A percentile compares a stretch with the other conserved stretches of the same genome.
phyloP scores from a whole-genome alignment of 1,284 basidiomycete genomes.

The Trichosporon faecale region DNA sequence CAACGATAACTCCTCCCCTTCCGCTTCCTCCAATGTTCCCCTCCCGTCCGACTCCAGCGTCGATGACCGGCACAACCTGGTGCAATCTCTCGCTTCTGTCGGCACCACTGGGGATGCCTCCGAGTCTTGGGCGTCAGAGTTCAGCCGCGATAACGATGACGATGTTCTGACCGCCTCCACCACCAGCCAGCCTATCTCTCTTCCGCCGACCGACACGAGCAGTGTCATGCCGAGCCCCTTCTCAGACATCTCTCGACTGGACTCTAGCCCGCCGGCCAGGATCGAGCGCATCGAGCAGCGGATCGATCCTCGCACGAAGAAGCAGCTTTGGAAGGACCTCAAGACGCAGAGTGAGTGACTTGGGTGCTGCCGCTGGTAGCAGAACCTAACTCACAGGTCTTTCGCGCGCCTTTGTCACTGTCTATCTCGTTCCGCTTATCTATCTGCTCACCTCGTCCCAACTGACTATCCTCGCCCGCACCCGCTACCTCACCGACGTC shows the following conservation, averaged over 20 bases:
- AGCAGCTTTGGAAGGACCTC: slow-evolving; percentile 51
- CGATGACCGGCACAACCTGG: background rate
- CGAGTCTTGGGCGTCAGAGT: slow-evolving; percentile 42
- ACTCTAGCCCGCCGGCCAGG: slow-evolving; percentile 25
- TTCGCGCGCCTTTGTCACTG: slow-evolving; percentile 46
- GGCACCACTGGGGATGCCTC: slow-evolving; percentile 11
- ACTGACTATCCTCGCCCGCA: slow-evolving; percentile 45
- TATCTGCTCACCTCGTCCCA: slow-evolving; percentile 50
- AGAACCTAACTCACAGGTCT: slow-evolving; percentile 32
- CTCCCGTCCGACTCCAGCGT: background rate
- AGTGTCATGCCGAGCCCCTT: slow-evolving; percentile 39
- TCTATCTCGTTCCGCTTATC: slow-evolving; percentile 48
- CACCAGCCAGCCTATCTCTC: slow-evolving; percentile 44
- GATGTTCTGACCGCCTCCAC: slow-evolving; percentile 35
- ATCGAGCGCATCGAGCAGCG: slow-evolving; percentile 4
- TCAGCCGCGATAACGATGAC: slow-evolving; percentile 22
- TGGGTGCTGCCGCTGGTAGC: background rate
- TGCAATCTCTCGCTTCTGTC: slow-evolving; percentile 14
- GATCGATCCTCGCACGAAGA: slow-evolving; percentile 34
- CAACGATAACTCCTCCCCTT: background rate
- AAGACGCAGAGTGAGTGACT: slow-evolving; percentile 46
- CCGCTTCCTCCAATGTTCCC: background rate
- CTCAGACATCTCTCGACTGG: slow-evolving; percentile 29
- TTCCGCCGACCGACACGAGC: slow-evolving; percentile 46
- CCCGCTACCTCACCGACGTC: slow-evolving; percentile 45